Evolutionary conservation across 1,139 yeast species (phyloP), one percentile per base, ranked within the genome.

Genomic region (Candida glucosophila): DNA sequence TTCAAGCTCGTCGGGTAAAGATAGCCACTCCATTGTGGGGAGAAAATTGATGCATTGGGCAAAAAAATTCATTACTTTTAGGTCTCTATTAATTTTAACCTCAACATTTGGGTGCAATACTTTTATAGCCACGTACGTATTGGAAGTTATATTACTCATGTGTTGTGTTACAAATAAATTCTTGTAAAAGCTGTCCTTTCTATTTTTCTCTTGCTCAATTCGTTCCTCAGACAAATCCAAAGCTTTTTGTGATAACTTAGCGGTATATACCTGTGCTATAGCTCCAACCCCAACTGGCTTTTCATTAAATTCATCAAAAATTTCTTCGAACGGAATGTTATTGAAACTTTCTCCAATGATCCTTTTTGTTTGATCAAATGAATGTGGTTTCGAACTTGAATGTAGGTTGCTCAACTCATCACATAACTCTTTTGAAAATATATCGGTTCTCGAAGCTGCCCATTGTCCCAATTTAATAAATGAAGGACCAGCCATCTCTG

Each of bases 361-460:
- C 18, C 52, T 43, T 41, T 72, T 70, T 1, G 97, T 85, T 20
- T 67, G 66, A 2, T 47, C 40, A 20, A 83, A 49, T 1, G 81
- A 58, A 54, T 90, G 99, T 4, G 82, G 68, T 31, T 69, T 73
- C 9, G 90, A 88, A 46, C 83, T 75, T 9, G 95, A 82, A 49
- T 90, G 98, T 29, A 90, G 58, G 19, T 71, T 58, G 3, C 85
- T 73, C 42, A 90, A 56, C 44, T 82, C 90, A 14, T 71, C 71
- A 50, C 98, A 90, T 52, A 90, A 55, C 24, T 71, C 83, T 27
- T 59, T 61, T 3, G 95, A 80, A 53, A 90, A 88, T 21, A 90
- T 81, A 52, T 90, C 99, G 1, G 95, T 82, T 54, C 99, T 70
- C n/a, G 95, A 81, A 3, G 97, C 97, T 0, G 98, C 98, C 99